Conservation (phyloP, 169 alveolate species). For the Plasmodium fragile region DNA sequence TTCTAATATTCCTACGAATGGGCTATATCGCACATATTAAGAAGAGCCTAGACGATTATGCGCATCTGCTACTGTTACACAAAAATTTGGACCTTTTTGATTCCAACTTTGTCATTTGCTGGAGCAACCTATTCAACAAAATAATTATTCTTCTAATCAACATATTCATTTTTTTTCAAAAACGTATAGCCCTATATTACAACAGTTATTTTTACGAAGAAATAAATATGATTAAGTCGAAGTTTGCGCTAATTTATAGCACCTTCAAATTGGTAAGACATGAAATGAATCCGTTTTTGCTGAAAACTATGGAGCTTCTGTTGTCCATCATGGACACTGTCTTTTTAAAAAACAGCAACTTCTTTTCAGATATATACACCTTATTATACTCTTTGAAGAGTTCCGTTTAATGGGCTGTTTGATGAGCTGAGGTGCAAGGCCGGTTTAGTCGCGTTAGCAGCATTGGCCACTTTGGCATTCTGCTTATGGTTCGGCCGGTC, state of each 20-base stretch:
- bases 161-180: conserved; percentile 51
- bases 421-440: background rate
- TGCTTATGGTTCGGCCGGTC: background rate
- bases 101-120: conserved; percentile 65
- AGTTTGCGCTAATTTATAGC: conserved; percentile 1
- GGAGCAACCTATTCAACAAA: conserved; percentile 59
- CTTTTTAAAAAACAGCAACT: conserved; percentile 32
- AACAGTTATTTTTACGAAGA: conserved; percentile 76
- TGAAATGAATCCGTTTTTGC: conserved; percentile 71
- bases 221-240: conserved; percentile 27
- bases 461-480: background rate
- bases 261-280: conserved; percentile 33
- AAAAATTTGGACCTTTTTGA: conserved; percentile 63
- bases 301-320: conserved; percentile 41
- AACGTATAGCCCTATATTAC: conserved; percentile 17
- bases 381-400: conserved; percentile 48
- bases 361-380: conserved; percentile 50
- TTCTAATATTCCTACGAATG: conserved; percentile 30
- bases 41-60: conserved; percentile 46
- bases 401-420: conserved; percentile 10
- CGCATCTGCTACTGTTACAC: conserved; percentile 14
- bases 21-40: conserved; percentile 18
- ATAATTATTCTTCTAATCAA: conserved; percentile 63
- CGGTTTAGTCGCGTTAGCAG: background rate
- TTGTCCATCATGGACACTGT: conserved; percentile 26